A percentile compares a stretch with the other conserved stretches of the same genome.
phyloP scores from a whole-genome alignment of 2,329 filamentous ascomycete genomes.

The Neonectria ditissima region DNA sequence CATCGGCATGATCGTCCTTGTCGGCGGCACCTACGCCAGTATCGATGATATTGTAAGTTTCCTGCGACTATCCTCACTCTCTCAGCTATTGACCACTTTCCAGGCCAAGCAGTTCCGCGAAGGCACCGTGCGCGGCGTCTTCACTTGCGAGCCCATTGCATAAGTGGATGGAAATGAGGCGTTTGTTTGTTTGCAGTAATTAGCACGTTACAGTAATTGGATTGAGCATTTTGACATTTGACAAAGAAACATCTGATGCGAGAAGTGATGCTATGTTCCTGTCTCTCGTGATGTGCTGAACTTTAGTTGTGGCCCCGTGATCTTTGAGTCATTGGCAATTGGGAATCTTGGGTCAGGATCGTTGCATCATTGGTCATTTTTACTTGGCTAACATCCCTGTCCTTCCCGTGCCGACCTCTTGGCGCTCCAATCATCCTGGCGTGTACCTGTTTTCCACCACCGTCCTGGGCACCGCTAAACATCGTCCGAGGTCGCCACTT shows the following conservation, averaged over 20 bases:
- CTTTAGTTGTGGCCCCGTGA: neutral
- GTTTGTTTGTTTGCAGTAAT: neutral
- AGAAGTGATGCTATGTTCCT: neutral
- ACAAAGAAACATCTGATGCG: neutral
- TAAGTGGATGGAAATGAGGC: conserved; percentile 29
- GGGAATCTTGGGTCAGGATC: neutral
- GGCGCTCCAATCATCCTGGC: neutral
- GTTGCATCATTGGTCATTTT: neutral
- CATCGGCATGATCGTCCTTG: conserved; percentile 49
- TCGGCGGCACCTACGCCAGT: conserved; percentile 50
- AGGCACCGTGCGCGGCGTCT: conserved; percentile 44
- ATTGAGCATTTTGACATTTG: neutral
- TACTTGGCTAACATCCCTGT: neutral
- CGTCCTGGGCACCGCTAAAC: neutral
- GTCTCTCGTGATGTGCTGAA: neutral
- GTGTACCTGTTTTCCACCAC: neutral
- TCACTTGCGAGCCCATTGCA: conserved; percentile 46
- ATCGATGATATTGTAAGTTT: conserved; percentile 48
- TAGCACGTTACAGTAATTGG: neutral
- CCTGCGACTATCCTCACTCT: too few species aligned
- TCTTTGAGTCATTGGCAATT: neutral
- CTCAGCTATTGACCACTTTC: conserved; percentile 24
- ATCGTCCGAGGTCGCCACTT: neutral
- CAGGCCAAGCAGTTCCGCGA: conserved; percentile 43
- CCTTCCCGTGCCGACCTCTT: neutral